Conservation (phyloP, 345 rosid species). For the Reutealis trisperma region DNA sequence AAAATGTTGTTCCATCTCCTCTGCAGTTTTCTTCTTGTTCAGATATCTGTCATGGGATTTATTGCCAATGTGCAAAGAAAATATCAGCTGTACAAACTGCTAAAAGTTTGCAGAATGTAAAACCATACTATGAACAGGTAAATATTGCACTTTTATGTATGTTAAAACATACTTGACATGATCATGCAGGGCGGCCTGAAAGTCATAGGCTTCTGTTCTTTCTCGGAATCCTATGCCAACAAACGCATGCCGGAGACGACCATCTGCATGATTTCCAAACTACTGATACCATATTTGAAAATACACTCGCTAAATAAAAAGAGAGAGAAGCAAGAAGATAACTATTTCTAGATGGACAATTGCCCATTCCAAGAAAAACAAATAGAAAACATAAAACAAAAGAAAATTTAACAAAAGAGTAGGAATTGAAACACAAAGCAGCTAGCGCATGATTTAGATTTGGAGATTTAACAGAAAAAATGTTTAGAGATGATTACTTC, state of each 20-base stretch:
- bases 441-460: not conserved
- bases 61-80: not conserved
- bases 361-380: not conserved
- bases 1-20: conserved; percentile 98
- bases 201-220: conserved; percentile 97
- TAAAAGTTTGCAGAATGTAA: conserved; percentile 9
- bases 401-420: not conserved
- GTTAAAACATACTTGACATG: conserved; percentile 74
- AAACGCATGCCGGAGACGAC: conserved; percentile 94
- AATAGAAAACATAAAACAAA: not conserved
- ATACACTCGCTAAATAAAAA: not conserved
- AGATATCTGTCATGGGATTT: conserved; percentile 53
- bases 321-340: not conserved
- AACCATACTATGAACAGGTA: not conserved
- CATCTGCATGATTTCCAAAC: conserved; percentile 55
- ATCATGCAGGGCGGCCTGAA: conserved; percentile 97
- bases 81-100: not conserved
- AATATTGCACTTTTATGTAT: conserved; percentile 3
- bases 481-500: not conserved
- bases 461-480: not conserved
- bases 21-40: conserved; percentile 96
- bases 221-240: conserved; percentile 96
- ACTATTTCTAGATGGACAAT: not conserved
- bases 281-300: conserved; percentile 7
- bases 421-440: not conserved